Conservation (phyloP, 2,329 filamentous ascomycete genomes). For the Nemania abortiva region DNA sequence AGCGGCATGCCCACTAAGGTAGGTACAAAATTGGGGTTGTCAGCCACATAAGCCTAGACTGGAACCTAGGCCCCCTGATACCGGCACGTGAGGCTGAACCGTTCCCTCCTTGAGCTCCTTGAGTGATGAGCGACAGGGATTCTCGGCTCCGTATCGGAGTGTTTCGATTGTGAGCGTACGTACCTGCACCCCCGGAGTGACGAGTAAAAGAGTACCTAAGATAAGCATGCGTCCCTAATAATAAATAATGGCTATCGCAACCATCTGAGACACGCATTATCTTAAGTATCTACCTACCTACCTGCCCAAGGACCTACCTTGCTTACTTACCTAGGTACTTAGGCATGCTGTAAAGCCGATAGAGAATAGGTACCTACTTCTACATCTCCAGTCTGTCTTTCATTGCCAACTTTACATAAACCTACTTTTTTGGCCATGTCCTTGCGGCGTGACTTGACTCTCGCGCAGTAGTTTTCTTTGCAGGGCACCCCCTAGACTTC, state of each 20-base stretch:
- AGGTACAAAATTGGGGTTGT: background rate
- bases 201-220: conserved; percentile 4
- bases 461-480: background rate
- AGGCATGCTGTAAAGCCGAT: background rate
- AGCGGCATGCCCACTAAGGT: background rate
- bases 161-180: background rate
- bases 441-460: background rate
- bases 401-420: background rate
- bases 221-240: conserved; percentile 22
- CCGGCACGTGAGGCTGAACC: background rate
- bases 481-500: background rate
- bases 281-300: conserved; percentile 3
- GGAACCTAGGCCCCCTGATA: background rate
- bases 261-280: conserved; percentile 13
- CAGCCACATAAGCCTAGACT: background rate
- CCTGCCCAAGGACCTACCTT: background rate
- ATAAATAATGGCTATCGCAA: background rate
- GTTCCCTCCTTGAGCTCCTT: background rate
- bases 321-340: background rate
- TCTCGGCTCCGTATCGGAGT: conserved; percentile 23
- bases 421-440: background rate
- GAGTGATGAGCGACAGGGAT: conserved; percentile 14
- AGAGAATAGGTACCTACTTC: background rate
- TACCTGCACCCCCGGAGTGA: background rate
- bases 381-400: conserved; percentile 3